Evolutionary conservation across 1,139 yeast genomes (phyloP), one percentile per base, ranked within the genome.

Genomic region (Casaregolazyma suthepensis): DNA sequence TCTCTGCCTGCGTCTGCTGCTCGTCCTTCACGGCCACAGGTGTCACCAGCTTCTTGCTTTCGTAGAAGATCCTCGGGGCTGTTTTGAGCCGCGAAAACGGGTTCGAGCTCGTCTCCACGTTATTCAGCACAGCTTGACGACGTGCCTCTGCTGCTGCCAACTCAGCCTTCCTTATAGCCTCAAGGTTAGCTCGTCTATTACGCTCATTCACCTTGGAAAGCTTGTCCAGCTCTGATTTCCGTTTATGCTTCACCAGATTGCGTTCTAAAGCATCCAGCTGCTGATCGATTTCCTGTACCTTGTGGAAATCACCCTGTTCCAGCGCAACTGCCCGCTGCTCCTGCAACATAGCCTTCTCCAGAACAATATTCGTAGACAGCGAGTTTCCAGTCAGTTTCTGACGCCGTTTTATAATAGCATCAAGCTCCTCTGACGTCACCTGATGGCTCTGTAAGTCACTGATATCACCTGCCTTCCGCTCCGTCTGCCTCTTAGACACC

Each of bases 71-170:
- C 65, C 87, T 81, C 0, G 97, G 87, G 56, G 82, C 84, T 0
- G 97, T 91, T 67, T 89, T 85, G 65, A 93, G 78, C 68, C 98
- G 80, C 58, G 89, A 83, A 70, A 93, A 93, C 37, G 99, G 98
- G 72, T 93, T 95, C 7, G 85, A 81, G 52, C 74, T 77, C 18
- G 74, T 73, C 52, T 78, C 76, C 35, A 75, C 76, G 48, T 72
- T 74, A 37, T 63, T 57, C 35, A 60, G 54, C 42, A 66, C 68
- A 1, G 76, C 73, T 55, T 77, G 71, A 63, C 84, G 80, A 54
- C 84, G 76, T 63, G 76, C 76, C 58, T 81, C 86, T 5, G 77
- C 75, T 46, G 84, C 80, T 62, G 75, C 77, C 51, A 83, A 72
- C 67, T 91, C 98, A 0, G 96, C 96, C 63, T 80, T 79, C 63